Conservation (phyloP, 805 yeast species). For the Ogataea pilisensis region DNA sequence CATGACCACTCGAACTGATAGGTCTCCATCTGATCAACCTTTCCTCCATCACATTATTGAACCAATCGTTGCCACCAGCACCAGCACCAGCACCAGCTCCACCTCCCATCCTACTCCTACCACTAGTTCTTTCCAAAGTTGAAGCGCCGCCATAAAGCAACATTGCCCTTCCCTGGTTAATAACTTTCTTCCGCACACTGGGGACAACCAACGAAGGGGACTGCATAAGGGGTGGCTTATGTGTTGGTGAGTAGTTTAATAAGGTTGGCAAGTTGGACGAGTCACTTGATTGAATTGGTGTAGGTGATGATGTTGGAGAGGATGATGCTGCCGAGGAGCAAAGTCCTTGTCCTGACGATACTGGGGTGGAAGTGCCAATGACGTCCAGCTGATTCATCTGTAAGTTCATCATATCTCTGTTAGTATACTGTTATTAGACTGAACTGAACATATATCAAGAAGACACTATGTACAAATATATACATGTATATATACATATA, state of each 20-base stretch:
- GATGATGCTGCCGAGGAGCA: background rate
- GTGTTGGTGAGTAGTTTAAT: background rate
- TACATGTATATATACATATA: too few relatives aligned
- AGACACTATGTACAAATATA: too few relatives aligned
- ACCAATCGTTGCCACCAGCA: conserved; percentile 4
- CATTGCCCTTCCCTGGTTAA: background rate
- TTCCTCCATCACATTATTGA: conserved; percentile 33
- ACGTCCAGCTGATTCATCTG: background rate
- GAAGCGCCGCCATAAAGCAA: background rate
- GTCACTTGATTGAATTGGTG: background rate
- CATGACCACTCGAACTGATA: conserved; percentile 20
- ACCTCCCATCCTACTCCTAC: background rate
- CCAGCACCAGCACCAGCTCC: background rate
- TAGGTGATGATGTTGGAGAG: background rate
- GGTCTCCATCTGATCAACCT: conserved; percentile 34
- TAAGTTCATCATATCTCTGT: background rate
- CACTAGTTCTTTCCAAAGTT: too few relatives aligned
- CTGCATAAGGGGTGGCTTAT: background rate
- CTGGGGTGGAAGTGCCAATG: background rate
- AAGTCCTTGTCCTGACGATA: background rate
- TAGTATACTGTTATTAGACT: too few relatives aligned
- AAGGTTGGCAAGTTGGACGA: background rate
- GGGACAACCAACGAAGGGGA: background rate
- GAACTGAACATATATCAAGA: too few relatives aligned
- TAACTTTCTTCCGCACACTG: background rate